Evolutionary conservation across 2,329 filamentous ascomycete genomes (phyloP), one percentile per base, ranked within the genome.

Genomic region (Aspergillus tubingensis): DNA sequence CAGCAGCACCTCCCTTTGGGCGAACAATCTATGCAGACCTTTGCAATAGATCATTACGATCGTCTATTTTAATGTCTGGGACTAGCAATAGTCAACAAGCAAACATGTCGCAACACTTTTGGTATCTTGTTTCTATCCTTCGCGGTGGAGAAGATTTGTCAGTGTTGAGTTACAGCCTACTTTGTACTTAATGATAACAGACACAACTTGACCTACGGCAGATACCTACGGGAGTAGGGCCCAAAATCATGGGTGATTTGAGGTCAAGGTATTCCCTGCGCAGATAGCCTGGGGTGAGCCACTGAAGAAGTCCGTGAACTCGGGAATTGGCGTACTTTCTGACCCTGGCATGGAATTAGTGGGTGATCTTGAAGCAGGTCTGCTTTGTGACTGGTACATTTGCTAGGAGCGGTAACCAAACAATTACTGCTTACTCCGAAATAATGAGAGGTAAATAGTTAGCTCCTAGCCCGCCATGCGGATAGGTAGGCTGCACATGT

Each of bases 301-400:
- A 27, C 47, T 49, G 47, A 30, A 49, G 47, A 49, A 49, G 7
- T 17, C 47, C 44, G 41, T 21, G 41, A 21, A 19, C 13, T 27
- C 3, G 19, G 11, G 44, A 13, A 27, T 30, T 27, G 23, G n/a
- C 23, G 47, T 50, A 50, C 47, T 50, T 50, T 44, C 15, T 50
- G 25, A 55, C 25, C 52, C 52, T 41, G 52, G 39, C 52, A 55
- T 23, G 44, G 2, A 55, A 44, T 44, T 23, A 47, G 32, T 55
- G 25, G 23, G 43, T 55, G 53, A 47, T 54, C 52, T 13, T 39
- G 38, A 30, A 44, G 39, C 27, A 44, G 23, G 39, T 36, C 15
- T 55, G 25, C 25, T 55, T 55, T 55, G 53, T 55, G 53, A 55
- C 53, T 55, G 53, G 53, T 55, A 55, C n/a, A 55, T 32, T 55